A percentile compares a stretch with the other conserved stretches of the same genome.
Evolutionary conservation across 495 filamentous ascomycete species (phyloP).

Genomic region (Tetracladium setigerum): DNA sequence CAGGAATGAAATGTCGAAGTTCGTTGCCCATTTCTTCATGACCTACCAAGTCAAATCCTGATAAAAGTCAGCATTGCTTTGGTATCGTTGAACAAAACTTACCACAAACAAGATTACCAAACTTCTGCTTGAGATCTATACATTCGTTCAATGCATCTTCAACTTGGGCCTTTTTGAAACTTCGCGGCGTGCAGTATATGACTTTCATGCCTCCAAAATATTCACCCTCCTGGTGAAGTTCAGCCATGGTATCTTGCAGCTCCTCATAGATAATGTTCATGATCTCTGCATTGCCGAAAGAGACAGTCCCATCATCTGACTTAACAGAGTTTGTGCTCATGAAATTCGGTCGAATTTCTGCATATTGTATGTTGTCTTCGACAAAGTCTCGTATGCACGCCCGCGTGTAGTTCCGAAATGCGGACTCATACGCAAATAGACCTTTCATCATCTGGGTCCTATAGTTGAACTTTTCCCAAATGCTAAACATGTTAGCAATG

Average conservation of each 20-base stretch:
- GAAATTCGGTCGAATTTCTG: conserved; percentile 50
- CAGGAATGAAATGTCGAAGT: conserved; percentile 60
- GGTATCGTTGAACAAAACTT: conserved; percentile 6
- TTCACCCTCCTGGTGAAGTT: conserved; percentile 1
- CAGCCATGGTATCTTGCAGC: conserved; percentile 33
- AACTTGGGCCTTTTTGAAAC: conserved; percentile 41
- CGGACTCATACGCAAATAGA: conserved; percentile 47
- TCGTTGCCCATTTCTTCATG: conserved; percentile 66
- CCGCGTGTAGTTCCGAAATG: conserved; percentile 39
- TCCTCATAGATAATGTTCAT: conserved; percentile 43
- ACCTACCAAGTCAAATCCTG: conserved; percentile 82
- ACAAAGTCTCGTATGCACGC: conserved; percentile 41
- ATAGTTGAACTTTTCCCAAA: conserved; percentile 47
- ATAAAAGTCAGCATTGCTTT: neutral
- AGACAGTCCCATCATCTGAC: conserved; percentile 31
- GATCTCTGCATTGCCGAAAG: conserved; percentile 38
- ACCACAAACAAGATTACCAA: conserved; percentile 61
- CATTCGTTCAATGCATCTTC: conserved; percentile 66
- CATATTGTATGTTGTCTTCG: conserved; percentile 48
- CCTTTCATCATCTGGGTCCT: conserved; percentile 54
- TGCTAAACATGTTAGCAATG: conserved; percentile 25
- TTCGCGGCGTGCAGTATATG: conserved; percentile 21
- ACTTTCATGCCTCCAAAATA: conserved; percentile 24
- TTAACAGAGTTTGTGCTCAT: conserved; percentile 44
- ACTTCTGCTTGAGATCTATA: conserved; percentile 63